Evolutionary conservation across 1,284 basidiomycete species (phyloP), one percentile per base, ranked within the genome.

Genomic region (Kalmanozyma brasiliensis): DNA sequence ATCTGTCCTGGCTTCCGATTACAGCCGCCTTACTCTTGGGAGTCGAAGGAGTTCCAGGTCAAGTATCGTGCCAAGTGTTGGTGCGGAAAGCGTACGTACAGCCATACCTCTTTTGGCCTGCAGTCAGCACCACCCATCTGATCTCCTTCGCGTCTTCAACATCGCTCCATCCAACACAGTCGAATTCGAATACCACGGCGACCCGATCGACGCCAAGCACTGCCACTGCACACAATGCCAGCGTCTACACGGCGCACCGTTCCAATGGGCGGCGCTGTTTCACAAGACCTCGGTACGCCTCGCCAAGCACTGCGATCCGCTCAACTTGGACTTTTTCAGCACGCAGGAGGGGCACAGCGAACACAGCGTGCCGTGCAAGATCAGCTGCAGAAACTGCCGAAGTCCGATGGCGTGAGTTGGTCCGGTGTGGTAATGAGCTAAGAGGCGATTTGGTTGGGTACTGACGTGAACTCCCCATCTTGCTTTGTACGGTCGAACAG

Each of bases 161-260:
- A 8, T 41, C 8, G 14, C 26, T 30, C 13, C 16, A 17, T 10
- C 40, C 2, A 19, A 6, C 10, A 30, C 49, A 70, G 70, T 73
- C 38, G 62, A 62, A 24, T 73, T 73, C 43, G 70, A 70, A 29
- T 73, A 68, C 30, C 66, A 69, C 42, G 70, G 70, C 13, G 70
- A 73, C 16, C 66, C 70, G 4, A 65, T 73, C 44, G 70, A 73
- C 43, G 66, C 61, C 41, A 70, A 66, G 26, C 64, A 68, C 57
- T 78, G 77, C 59, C 75, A 77, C 62, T 78, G 77, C 47, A 63
- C 64, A 0, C 66, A 71, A 22, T 78, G 77, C 44, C 77, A 78
- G 35, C 57, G 75, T 7, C 47, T 78, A 23, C 74, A 78, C 48
- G 73, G 73, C 2, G 68, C 73, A 3, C 77, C 77, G 2, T 77